Base-by-base conservation (phyloP, 352 stramenopile species). In the Bremia lactucae region DNA sequence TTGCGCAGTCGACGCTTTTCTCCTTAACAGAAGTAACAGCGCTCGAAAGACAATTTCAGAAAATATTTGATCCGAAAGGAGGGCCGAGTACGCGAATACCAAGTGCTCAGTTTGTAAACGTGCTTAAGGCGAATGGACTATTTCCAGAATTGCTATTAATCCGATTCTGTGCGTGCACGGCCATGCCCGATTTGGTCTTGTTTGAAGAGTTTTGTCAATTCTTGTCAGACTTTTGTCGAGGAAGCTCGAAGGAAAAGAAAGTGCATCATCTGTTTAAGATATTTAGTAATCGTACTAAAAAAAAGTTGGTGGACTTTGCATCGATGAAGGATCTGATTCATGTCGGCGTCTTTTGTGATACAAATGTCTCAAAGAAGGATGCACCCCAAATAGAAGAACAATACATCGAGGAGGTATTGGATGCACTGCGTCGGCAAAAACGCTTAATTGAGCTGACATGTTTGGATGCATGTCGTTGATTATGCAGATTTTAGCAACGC, bases 151-250 rank as follows among this genome's bases (percentile, higher is more conserved):
- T 51, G 21, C 38, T 85, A 16, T 37, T 87, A 0, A 51, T 69
- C 29, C 66, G 59, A 6, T 69, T 77, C n/a, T 80, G 65, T 26
- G 37, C 46, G 1, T 59, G 59, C 8, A 70, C 64, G 2, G 53
- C 52, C 2, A 53, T 83, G 9, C 52, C 54, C 1, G 59, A 79
- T 2, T 42, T 83, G 19, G 65, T 89, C 46, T 52, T 80, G 11
- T 89, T 93, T 58, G 72, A 88, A 25, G 73, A 87, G 40, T 89
- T 93, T 31, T 93, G 80, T 48, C 55, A 73, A 24, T 78, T 93
- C 24, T 44, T 90, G 13, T 88, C 80, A 6, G 52, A 86, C 22
- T 85, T 79, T 34, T 87, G 71, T 36, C 62, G 77, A n/a, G 75
- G 70, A 29, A 14, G 20, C 7, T 68, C 60, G 6, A 49, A 15